These are phyloP conservation scores for Cercospora zeina DNA, from an alignment of 2,329 filamentous ascomycete species.

Conservation along the genomic window DNA sequence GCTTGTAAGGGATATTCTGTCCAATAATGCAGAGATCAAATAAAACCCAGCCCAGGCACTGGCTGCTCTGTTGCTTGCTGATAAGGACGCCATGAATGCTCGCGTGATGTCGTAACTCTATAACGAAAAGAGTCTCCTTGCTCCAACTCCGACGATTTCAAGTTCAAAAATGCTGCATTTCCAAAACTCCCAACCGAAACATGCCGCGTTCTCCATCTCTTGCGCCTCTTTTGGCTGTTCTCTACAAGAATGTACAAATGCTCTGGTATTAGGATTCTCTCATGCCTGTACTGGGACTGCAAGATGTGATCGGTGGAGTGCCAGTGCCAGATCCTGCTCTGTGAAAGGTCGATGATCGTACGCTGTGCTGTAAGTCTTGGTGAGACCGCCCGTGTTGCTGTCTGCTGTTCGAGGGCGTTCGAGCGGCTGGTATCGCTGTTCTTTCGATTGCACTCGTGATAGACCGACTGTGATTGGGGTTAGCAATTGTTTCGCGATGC, in stretches of 20 bases:
- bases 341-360: slow-evolving; percentile 46
- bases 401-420: slow-evolving; percentile 37
- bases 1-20: background rate
- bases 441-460: slow-evolving; percentile 39
- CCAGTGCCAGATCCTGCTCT: slow-evolving; percentile 48
- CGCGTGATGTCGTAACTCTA: background rate
- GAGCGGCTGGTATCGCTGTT: slow-evolving; percentile 26
- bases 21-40: background rate
- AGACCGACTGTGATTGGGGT: slow-evolving; percentile 35
- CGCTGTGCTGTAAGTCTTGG: slow-evolving; percentile 31
- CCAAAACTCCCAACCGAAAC: background rate
- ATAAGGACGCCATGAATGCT: background rate
- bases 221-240: background rate
- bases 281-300: slow-evolving; percentile 13
- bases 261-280: background rate
- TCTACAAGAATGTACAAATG: background rate
- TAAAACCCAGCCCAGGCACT: background rate
- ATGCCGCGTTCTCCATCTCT: background rate
- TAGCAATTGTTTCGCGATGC: slow-evolving; percentile 8
- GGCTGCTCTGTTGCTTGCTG: background rate
- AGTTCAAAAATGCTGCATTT: background rate
- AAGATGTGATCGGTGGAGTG: slow-evolving; percentile 46
- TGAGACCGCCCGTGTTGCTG: slow-evolving; percentile 31
- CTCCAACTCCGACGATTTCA: background rate
- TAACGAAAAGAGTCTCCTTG: background rate